A percentile compares a stretch with the other conserved stretches of the same genome.
Conservation (phyloP, 1,284 basidiomycete genomes). For the Lentinus polychrous region DNA sequence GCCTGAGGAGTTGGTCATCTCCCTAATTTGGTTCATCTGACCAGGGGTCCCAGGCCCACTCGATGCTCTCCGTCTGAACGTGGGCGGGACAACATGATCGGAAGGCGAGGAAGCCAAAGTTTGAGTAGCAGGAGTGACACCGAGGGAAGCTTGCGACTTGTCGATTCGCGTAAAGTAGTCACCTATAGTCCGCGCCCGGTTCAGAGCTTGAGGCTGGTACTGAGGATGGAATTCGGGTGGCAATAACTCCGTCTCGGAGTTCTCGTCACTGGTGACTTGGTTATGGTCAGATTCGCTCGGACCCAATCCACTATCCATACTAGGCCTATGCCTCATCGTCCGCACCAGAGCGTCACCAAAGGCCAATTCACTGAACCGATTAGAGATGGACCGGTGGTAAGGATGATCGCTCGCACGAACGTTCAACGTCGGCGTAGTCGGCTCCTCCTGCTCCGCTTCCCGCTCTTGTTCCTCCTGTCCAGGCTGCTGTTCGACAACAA, state of each 20-base stretch:
- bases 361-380: slow-evolving; percentile 25
- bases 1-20: slow-evolving; percentile 17
- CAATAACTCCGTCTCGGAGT: slow-evolving; percentile 11
- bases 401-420: slow-evolving; percentile 17
- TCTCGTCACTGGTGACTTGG: slow-evolving; percentile 11
- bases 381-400: slow-evolving; percentile 16
- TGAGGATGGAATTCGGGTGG: too few species aligned
- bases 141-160: too few species aligned
- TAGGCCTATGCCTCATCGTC: slow-evolving; percentile 22
- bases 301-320: slow-evolving; percentile 42
- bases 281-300: slow-evolving; percentile 32
- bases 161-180: too few species aligned
- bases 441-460: neutral
- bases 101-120: slow-evolving; percentile 17
- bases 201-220: too few species aligned
- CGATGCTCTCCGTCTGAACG: slow-evolving; percentile 16
- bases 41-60: slow-evolving; percentile 8
- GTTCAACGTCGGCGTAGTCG: slow-evolving; percentile 1
- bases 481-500: too few species aligned
- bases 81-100: slow-evolving; percentile 20
- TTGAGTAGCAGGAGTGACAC: neutral
- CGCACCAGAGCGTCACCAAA: slow-evolving; percentile 26
- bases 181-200: too few species aligned
- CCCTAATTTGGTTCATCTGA: neutral
- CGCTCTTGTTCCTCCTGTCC: neutral